Evolutionary conservation across 805 yeast genomes (phyloP).

Genomic region (Metschnikowia similis): DNA sequence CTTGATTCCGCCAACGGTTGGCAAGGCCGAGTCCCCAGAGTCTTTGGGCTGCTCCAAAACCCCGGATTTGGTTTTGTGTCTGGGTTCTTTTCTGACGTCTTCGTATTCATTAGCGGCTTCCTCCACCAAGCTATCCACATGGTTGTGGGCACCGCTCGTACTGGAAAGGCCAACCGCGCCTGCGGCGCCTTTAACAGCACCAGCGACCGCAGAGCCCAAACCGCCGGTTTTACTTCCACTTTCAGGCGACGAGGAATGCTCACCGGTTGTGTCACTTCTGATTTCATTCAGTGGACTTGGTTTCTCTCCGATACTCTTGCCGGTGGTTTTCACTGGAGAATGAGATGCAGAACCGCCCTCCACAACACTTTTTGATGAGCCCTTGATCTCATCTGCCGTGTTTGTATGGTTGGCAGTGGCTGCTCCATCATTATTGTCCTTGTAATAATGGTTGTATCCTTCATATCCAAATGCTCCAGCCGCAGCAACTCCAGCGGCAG

Average conservation of each 20-base stretch:
- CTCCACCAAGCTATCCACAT: constrained; percentile 19
- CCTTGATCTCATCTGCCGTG: not conserved
- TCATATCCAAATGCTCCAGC: constrained; percentile 20
- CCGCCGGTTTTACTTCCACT: not conserved
- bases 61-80: constrained; percentile 8
- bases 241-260: not conserved
- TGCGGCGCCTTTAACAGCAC: constrained; percentile 20
- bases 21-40: not conserved
- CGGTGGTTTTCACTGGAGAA: constrained; percentile 1
- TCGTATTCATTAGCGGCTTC: constrained; percentile 15
- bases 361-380: not conserved
- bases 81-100: constrained; percentile 9
- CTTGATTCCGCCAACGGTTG: constrained; percentile 1
- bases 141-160: constrained; percentile 2
- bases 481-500: constrained; percentile 21
- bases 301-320: not conserved
- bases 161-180: constrained; percentile 15
- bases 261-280: not conserved
- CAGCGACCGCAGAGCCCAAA: constrained; percentile 14
- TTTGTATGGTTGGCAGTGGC: constrained; percentile 4
- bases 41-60: constrained; percentile 6
- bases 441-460: constrained; percentile 15
- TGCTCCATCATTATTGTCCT: constrained; percentile 4
- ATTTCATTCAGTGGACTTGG: not conserved
- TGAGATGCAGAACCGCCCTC: not conserved